phyloP scores from a whole-genome alignment of 495 filamentous ascomycete species.

The Neurospora sp. region DNA sequence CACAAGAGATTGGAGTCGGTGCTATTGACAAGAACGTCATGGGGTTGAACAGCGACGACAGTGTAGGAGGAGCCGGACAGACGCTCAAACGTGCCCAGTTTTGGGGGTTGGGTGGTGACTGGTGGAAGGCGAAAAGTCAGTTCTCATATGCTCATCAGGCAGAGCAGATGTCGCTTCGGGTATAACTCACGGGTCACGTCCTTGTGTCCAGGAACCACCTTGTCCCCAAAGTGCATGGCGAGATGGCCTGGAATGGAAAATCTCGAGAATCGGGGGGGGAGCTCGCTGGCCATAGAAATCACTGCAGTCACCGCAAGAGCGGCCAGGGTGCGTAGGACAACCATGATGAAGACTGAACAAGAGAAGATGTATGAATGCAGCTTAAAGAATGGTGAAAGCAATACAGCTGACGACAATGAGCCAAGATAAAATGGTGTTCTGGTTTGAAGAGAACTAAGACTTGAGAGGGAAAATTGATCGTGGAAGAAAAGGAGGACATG shows the following conservation, averaged over 20 bases:
- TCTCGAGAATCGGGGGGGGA: constrained; percentile 24
- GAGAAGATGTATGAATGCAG: not conserved
- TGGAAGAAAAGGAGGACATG: not conserved
- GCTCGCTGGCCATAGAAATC: constrained; percentile 18
- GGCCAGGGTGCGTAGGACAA: constrained; percentile 21
- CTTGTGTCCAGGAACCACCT: not conserved
- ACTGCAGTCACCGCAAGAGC: constrained; percentile 20
- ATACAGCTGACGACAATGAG: not conserved
- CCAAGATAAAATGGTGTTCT: not conserved
- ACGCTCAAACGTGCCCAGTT: constrained; percentile 11
- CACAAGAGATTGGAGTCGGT: constrained; percentile 36
- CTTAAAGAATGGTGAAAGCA: not conserved
- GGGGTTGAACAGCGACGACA: constrained; percentile 20
- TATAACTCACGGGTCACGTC: not conserved
- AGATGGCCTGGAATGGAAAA: not conserved
- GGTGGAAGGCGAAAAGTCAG: not conserved
- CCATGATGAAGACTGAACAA: constrained; percentile 12
- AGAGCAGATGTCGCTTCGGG: not conserved
- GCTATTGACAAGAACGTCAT: constrained; percentile 31
- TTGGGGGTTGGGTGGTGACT: constrained; percentile 13
- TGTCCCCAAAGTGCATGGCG: not conserved
- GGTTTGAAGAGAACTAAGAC: not conserved
- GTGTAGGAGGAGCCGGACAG: constrained; percentile 24
- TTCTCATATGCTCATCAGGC: not conserved
- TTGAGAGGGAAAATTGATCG: not conserved